Evolutionary conservation across 306 rosid species (phyloP).

Genomic region (Amphicarpaea edgeworthii): DNA sequence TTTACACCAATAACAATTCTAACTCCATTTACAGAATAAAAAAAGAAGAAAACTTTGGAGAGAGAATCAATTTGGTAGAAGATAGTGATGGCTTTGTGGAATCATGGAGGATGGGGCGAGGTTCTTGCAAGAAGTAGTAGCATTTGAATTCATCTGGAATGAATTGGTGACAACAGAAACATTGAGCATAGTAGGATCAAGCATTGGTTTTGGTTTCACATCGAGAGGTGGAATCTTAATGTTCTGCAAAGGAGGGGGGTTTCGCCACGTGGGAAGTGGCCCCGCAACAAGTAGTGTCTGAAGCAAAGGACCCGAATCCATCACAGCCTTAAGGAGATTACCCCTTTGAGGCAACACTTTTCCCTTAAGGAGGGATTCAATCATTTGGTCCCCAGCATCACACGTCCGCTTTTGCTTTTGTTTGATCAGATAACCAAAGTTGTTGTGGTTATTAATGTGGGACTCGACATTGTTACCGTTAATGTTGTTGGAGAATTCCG

Average conservation of each 20-base stretch:
- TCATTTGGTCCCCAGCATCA: slow-evolving; percentile 50
- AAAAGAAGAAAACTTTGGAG: background rate
- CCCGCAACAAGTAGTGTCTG: slow-evolving; percentile 67
- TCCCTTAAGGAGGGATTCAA: slow-evolving; percentile 55
- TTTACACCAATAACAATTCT: slow-evolving; percentile 58
- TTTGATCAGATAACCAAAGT: slow-evolving; percentile 40
- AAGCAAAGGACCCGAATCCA: slow-evolving; percentile 74
- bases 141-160: slow-evolving; percentile 38
- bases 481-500: slow-evolving; percentile 57
- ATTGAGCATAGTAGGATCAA: slow-evolving; percentile 40
- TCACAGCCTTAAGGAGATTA: slow-evolving; percentile 66
- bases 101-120: slow-evolving; percentile 48
- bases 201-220: slow-evolving; percentile 6
- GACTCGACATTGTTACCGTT: slow-evolving; percentile 51
- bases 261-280: slow-evolving; percentile 78
- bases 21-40: slow-evolving; percentile 31
- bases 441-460: too few relatives aligned
- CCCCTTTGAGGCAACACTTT: slow-evolving; percentile 72
- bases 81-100: slow-evolving; percentile 60
- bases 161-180: slow-evolving; percentile 47
- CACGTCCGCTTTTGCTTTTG: slow-evolving; percentile 43
- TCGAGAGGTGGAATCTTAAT: slow-evolving; percentile 64
- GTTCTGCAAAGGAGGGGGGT: slow-evolving; percentile 70
- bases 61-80: background rate
- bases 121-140: slow-evolving; percentile 40